Percentiles rank a stretch among this genome's conserved stretches.
Conservation (phyloP, 1,139 yeast species). For the Trichomonascaceae sp. region DNA sequence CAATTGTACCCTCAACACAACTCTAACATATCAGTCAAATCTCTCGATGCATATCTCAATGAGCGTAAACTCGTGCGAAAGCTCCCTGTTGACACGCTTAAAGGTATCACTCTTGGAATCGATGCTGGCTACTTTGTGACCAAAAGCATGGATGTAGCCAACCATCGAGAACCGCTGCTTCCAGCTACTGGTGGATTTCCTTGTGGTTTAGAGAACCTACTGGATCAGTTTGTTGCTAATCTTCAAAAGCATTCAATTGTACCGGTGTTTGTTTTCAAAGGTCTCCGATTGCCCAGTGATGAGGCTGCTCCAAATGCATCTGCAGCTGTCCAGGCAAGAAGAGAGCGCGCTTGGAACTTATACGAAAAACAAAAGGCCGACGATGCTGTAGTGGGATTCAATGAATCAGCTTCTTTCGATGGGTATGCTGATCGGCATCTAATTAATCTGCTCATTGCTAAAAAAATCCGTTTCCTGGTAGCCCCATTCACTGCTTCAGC, state of each 20-base stretch:
- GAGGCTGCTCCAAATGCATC: constrained; percentile 18
- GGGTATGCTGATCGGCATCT: constrained; percentile 38
- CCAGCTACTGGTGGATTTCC: constrained; percentile 87
- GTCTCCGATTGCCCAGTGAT: constrained; percentile 34
- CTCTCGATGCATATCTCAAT: constrained; percentile 64
- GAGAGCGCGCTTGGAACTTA: constrained; percentile 34
- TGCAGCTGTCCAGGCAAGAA: constrained; percentile 16
- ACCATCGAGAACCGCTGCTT: constrained; percentile 62
- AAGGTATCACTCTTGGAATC: constrained; percentile 70
- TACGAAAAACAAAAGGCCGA: constrained; percentile 32
- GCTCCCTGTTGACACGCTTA: constrained; percentile 59
- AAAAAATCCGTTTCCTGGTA: constrained; percentile 59
- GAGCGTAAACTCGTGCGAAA: constrained; percentile 63
- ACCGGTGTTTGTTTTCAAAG: constrained; percentile 72
- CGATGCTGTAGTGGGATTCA: constrained; percentile 31
- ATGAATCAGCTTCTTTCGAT: constrained; percentile 21
- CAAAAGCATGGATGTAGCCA: constrained; percentile 46
- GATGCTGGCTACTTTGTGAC: constrained; percentile 77
- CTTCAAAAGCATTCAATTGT: constrained; percentile 59
- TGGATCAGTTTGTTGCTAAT: constrained; percentile 57
- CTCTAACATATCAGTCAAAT: constrained; percentile 39
- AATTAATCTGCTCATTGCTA: constrained; percentile 50
- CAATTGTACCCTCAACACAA: not conserved
- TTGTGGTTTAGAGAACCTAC: constrained; percentile 45
- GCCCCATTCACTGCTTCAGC: constrained; percentile 83